Base-by-base conservation (phyloP, 2,329 filamentous ascomycete species). In the Incumbomyces delicatus region DNA sequence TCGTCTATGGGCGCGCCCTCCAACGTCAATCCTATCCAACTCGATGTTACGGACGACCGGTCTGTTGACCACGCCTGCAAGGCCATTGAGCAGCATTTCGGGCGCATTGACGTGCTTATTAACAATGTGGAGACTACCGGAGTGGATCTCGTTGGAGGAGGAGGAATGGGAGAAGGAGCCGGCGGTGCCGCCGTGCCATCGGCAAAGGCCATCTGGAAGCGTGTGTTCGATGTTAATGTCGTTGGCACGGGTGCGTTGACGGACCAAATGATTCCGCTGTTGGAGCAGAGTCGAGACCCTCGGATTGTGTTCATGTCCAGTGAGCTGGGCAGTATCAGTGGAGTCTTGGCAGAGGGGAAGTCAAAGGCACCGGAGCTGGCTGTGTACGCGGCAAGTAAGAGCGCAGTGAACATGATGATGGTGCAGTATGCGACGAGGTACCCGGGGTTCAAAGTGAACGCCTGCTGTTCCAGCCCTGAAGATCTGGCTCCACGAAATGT, bases 61-160 rank as follows among this genome's bases (percentile, higher is more conserved):
- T 62, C 60, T 36, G 60, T 66, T 17, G 62, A 64, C 6, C 53
- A 53, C 3, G 58, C 60, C 10, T 61, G 58, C 2, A 52, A 56
- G 0, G 51, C 58, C 6, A 58, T 66, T 34, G 55, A 58, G 31
- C 53, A 58, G 45, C 38, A 50, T 10, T 66, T 66, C 47, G 63
- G 64, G 5, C 54, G 55, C 16, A 43, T 64, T 6, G 61, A 66
- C 38, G 53, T 66, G 27, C 54, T 66, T 20, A 58, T 66, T 49
- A 65, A 65, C 46, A 66, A 65, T 44, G 63, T 61, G 11, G 63
- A 57, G 1, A 46, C 58, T 5, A 40, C 60, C 5, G 57, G 48
- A 5, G 44, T 49, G 20, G 46, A 49, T 32, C 49, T 47, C 10
- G 22, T 27, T 5, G 22, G 22, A 27, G 5, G 22, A 27, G 22